Evolutionary conservation across 108 stramenopile genomes (phyloP).

Genomic region (Stephanodiscus triporus): DNA sequence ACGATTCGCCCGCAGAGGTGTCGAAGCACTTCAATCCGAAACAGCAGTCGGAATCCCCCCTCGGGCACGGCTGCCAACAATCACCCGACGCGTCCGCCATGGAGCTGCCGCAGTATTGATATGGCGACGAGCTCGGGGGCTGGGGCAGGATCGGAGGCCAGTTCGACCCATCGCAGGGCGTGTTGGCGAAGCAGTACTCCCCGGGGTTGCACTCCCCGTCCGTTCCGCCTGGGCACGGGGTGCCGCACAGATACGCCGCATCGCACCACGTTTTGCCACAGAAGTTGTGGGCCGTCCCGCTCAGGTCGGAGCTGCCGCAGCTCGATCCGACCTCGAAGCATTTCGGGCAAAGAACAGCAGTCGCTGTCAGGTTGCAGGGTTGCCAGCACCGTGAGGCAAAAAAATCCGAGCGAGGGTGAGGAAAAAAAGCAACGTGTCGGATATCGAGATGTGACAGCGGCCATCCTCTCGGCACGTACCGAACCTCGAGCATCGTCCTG

Average conservation of each 20-base stretch:
- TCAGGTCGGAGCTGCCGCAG: slow-evolving; percentile 8
- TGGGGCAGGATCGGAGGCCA: slow-evolving; percentile 2
- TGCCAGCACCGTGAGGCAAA: slow-evolving; percentile 51
- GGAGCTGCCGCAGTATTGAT: slow-evolving; percentile 29
- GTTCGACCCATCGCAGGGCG: slow-evolving; percentile 23
- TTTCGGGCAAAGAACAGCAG: slow-evolving; percentile 15
- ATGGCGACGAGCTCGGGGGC: slow-evolving; percentile 14
- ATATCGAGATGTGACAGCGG: no score
- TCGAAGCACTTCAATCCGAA: slow-evolving; percentile 39
- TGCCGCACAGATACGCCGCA: slow-evolving; percentile 36
- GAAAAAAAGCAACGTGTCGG: no score
- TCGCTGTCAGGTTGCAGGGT: slow-evolving; percentile 34
- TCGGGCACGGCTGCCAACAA: slow-evolving; percentile 53
- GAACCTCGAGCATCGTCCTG: no score
- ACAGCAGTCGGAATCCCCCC: slow-evolving; percentile 41
- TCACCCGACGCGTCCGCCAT: slow-evolving; percentile 22
- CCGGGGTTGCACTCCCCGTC: slow-evolving; percentile 28
- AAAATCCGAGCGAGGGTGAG: no score
- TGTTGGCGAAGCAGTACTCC: slow-evolving; percentile 26
- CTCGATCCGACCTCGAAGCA: slow-evolving; percentile 28
- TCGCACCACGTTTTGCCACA: slow-evolving; percentile 46
- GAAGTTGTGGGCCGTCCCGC: slow-evolving; percentile 25
- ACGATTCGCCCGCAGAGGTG: slow-evolving; percentile 27
- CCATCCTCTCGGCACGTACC: no score
- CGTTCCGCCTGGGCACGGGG: slow-evolving; percentile 29